Percentiles rank a stretch among this genome's conserved stretches.
These are phyloP conservation scores for Ambrosiella cleistominuta DNA, from an alignment of 2,329 filamentous ascomycete species.

Conservation along the genomic window DNA sequence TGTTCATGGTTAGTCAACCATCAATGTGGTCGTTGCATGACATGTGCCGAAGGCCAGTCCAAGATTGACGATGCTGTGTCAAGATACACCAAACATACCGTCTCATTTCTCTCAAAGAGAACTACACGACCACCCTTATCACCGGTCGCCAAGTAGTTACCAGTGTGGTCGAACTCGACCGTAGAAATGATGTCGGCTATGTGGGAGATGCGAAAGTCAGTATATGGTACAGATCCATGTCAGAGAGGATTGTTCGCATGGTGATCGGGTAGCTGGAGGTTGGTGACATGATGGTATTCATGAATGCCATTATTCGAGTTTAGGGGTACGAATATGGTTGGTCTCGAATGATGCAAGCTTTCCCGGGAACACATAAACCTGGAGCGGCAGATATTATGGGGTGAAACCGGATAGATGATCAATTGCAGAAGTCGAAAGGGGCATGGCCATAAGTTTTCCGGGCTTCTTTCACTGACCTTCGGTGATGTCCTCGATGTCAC, in stretches of 20 bases:
- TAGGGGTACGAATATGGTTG: no score
- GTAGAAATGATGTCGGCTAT: constrained; percentile 80
- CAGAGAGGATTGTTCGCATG: no score
- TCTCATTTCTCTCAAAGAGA: constrained; percentile 85
- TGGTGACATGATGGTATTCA: no score
- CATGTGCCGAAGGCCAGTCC: background rate
- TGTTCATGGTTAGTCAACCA: constrained; percentile 19
- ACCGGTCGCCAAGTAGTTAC: constrained; percentile 77
- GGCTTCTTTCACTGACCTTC: constrained; percentile 45
- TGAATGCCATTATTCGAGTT: no score
- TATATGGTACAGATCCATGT: background rate
- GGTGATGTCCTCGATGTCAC: constrained; percentile 96
- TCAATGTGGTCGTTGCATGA: background rate
- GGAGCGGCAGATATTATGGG: no score
- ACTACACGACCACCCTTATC: constrained; percentile 78
- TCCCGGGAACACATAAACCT: no score
- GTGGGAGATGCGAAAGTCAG: constrained; percentile 1
- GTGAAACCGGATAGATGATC: background rate
- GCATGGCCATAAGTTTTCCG: background rate
- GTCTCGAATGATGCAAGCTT: no score
- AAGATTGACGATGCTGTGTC: background rate
- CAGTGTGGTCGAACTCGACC: constrained; percentile 78
- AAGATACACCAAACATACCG: constrained; percentile 38
- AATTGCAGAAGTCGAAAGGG: background rate
- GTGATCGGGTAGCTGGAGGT: no score